Base-by-base conservation (phyloP, 2,329 filamentous ascomycete species). In the Delphinella strobiligena region DNA sequence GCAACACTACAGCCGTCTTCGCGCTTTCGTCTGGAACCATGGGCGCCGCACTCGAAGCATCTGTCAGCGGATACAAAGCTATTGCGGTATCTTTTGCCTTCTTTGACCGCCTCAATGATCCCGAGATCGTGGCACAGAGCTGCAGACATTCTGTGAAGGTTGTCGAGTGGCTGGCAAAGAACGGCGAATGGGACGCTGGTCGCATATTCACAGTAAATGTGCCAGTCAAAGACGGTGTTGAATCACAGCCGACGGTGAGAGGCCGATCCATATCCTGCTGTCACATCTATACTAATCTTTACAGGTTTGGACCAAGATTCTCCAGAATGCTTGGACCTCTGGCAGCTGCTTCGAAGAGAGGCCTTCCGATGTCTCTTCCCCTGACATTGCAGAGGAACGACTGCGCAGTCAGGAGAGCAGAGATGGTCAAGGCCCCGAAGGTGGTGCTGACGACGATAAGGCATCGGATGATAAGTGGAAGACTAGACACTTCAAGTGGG, bases 401-500 rank as follows among this genome's bases (percentile, higher is more conserved):
- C 80, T 93, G 46, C 73, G 87, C 34, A 75, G 82, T 55, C 74
- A 72, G 15, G 74, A 78, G 45, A 57, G 59, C 45, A 55, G n/a
- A 30, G 31, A 24, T 5, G 40, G 30, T 19, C 65, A 65, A 3
- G 63, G 65, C 48, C 51, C 54, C 54, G 58, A 61, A 44, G 37
- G 58, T 36, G 52, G 52, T 34, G 42, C 48, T 44, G 51, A 49
- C 10, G 48, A 48, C 17, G 52, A 51, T 54, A 59, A 49, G 54
- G 34, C 56, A 56, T 46, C 44, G 9, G 58, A 63, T 37, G 53
- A 62, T 31, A 64, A 71, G 19, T 79, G 86, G 56, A 72, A 68
- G 41, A 85, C 93, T 60, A 85, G 83, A 58, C 83, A 93, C 61
- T 96, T 95, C 69, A 93, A 89, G 62, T 96, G 91, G 91, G 78